Evolutionary conservation across 192 early-diverging fungal species (phyloP).

Genomic region (Dispira simplex): DNA sequence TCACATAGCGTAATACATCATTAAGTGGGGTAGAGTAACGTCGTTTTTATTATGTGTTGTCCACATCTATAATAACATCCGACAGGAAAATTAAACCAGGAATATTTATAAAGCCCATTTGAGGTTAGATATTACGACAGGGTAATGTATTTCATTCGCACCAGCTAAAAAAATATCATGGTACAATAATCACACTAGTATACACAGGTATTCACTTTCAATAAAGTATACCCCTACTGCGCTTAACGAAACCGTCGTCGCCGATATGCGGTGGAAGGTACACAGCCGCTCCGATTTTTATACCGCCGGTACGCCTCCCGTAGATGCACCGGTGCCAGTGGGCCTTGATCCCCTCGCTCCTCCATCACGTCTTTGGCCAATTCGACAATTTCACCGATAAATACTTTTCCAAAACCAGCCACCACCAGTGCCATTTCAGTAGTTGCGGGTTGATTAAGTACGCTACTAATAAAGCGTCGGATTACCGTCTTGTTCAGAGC

Average conservation of each 20-base stretch:
- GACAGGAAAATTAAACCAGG: too few relatives aligned
- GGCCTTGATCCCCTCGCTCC: conserved; percentile 58
- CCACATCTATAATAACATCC: too few relatives aligned
- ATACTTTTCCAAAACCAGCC: conserved; percentile 81
- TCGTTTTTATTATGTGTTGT: too few relatives aligned
- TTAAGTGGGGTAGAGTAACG: too few relatives aligned
- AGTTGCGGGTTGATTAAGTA: conserved; percentile 56
- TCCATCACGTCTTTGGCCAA: conserved; percentile 63
- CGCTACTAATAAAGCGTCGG: conserved; percentile 47
- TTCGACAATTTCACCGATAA: conserved; percentile 83
- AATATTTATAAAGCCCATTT: too few relatives aligned
- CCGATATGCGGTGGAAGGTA: not conserved
- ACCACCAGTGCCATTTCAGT: conserved; percentile 64
- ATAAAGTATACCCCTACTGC: not conserved
- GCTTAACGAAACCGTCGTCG: not conserved
- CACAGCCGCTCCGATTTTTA: conserved; percentile 28
- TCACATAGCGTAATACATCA: too few relatives aligned
- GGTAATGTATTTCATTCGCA: too few relatives aligned
- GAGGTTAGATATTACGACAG: too few relatives aligned
- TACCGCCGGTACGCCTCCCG: conserved; percentile 72
- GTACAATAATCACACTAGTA: too few relatives aligned
- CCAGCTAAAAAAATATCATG: too few relatives aligned
- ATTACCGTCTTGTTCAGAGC: conserved; percentile 61
- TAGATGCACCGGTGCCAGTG: conserved; percentile 71
- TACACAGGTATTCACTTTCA: not conserved